Evolutionary conservation across 148 eudicot species (phyloP), one percentile per base, ranked within the genome.

Genomic region (Bassia scoparia): DNA sequence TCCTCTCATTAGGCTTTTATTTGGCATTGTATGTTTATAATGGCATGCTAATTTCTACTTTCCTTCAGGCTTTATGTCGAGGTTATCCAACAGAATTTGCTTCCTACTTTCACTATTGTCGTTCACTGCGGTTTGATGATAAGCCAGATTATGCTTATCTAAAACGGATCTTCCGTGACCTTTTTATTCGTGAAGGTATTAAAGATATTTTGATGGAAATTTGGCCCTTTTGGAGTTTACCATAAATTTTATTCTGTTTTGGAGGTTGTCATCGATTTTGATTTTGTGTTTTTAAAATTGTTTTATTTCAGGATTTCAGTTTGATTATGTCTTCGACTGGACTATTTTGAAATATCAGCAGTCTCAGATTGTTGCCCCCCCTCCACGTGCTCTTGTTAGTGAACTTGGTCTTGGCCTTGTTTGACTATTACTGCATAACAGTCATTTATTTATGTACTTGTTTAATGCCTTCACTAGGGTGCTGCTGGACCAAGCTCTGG

Each of bases 11-110:
- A 37, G 17, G 55, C 54, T 64, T 46, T 35, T 66, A 11, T 35
- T 1, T 21, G 38, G 56, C 54, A 23, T n/a, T 59, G 53, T 15
- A 71, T 61, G 41, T 48, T 13, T 49, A 37, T 46, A 13, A 59
- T 50, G 33, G 44, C 31, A 5, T 29, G 34, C 38, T 58, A 75
- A 61, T 75, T 13, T 59, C 58, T 49, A 7, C 27, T 61, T 23
- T 59, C 71, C 76, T 55, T 67, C 83, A 91, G 97, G 90, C 91
- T 78, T 74, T 91, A 70, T 91, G 97, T 74, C 86, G 97, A 71
- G 88, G 97, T 64, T 91, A 89, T 84, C 97, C 97, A 29, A 84
- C 93, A 63, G 97, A 91, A 70, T 91, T 91, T 76, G 93, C 97
- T 34, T 91, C 97, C 14, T 91, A 91, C 85, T 91, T 91, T 69